Evolutionary conservation across 2,329 filamentous ascomycete genomes (phyloP), one percentile per base, ranked within the genome.

Genomic region (Mycosphaerella arachidis): DNA sequence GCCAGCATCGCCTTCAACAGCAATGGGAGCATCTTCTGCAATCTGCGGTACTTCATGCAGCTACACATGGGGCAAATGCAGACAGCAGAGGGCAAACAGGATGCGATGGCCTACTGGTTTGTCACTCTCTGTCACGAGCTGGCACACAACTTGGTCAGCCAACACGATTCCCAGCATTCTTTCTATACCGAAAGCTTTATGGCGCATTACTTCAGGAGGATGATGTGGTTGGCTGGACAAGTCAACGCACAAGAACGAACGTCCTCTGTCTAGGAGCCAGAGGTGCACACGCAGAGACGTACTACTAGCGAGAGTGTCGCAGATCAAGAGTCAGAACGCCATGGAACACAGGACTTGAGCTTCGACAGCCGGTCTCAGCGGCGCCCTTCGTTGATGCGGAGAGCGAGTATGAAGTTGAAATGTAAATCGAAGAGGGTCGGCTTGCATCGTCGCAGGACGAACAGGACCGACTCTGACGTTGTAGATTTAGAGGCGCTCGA

Each of bases 91-190:
- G 83, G 78, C 16, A 85, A 79, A 71, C 80, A 84, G 4, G 89
- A 94, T 62, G 90, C 90, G 2, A 79, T 86, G 59, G 84, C 88
- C 1, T 96, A 92, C 80, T 97, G 93, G 93, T 97, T 89, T 85
- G 89, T 96, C 64, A 92, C 94, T n/a, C 74, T 97, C 62, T 95
- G 92, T 63, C 94, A 99, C 73, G 95, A 99, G 77, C 77, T 99
- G 74, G 92, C 94, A 59, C 94, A 99, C 76, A 99, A 99, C 73
- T 77, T 99, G 57, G 91, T 96, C 8, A 77, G 78, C 40, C 82
- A 86, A 63, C 93, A 97, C 74, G 88, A 88, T 70, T 81, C 89
- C 16, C 84, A 89, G 56, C 91, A 96, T 75, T 90, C 87, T 69
- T 96, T 87, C 72, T 96, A 94, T 71, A 93, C 88, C 77, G 89